phyloP scores from a whole-genome alignment of 2,329 filamentous ascomycete genomes.

The Aureobasidium sp. region DNA sequence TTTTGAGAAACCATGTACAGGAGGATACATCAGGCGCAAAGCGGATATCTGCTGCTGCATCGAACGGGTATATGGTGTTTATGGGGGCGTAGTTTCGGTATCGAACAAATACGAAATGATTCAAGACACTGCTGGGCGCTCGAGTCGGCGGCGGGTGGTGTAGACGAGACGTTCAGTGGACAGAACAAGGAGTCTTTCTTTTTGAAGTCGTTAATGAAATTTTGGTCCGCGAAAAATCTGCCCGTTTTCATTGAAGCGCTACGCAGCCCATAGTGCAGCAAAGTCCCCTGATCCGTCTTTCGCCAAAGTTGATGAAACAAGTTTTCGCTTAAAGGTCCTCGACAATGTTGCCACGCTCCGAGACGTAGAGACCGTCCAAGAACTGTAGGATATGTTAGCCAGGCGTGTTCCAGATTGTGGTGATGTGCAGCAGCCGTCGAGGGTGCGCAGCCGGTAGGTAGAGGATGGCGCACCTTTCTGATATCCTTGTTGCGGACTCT shows the following conservation, averaged over 20 bases:
- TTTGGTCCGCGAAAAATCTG: conserved; percentile 16
- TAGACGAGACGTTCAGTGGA: conserved; percentile 5
- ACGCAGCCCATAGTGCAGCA: conserved; percentile 16
- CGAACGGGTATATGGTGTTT: background rate
- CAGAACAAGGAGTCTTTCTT: conserved; percentile 10
- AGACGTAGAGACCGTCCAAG: conserved; percentile 99
- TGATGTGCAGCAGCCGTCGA: background rate
- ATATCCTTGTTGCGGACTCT: conserved; percentile 99
- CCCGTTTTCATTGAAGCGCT: conserved; percentile 16
- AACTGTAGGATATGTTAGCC: conserved; percentile 47
- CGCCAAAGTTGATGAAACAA: conserved; percentile 16
- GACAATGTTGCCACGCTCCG: conserved; percentile 92
- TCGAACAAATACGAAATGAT: conserved; percentile 4
- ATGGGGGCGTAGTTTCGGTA: conserved; percentile 12
- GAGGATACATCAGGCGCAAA: conserved; percentile 5
- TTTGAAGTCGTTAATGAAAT: conserved; percentile 16
- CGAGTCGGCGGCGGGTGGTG: conserved; percentile 1
- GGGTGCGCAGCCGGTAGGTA: conserved; percentile 39
- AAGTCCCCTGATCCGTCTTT: conserved; percentile 15
- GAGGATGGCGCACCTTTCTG: conserved; percentile 57
- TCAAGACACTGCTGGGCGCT: conserved; percentile 10
- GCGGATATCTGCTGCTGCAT: background rate
- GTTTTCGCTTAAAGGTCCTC: conserved; percentile 43
- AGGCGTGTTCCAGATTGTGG: background rate
- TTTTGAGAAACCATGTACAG: conserved; percentile 8